Base-by-base conservation (phyloP, 148 eudicot genomes). In the Chenopodium formosanum region DNA sequence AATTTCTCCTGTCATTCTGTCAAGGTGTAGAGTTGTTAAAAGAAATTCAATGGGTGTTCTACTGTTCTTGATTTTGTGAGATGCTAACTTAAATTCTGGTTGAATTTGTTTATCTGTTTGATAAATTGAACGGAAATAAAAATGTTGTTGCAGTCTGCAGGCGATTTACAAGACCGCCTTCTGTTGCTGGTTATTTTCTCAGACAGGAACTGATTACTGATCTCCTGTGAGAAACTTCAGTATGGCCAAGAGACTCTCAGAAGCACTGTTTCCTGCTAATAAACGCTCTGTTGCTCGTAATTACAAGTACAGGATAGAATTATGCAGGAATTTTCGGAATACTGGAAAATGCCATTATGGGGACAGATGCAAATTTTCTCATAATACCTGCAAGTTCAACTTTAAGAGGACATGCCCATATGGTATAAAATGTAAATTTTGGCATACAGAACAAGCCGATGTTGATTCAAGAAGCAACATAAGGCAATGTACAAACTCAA, bases 271-370 rank as follows among this genome's bases (percentile, higher is more conserved):
- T 12, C 17, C 53, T 77, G 71, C 50, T 46, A 48, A n/a, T 65
- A 19, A 5, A 27, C 3, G 29, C 60, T 17, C 29, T n/a, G 34
- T 11, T 52, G 52, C 70, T 70, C 17, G 5, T 13, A 53, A 4
- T 47, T 4, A 5, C 44, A 37, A 37, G 44, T 37, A 37, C 44
- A 37, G 44, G 5, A 37, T 4, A 37, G 44, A 0, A 37, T 37
- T 37, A 13, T 84, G 86, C 64, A 75, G 71, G 80, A 76, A 32
- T 20, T 84, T 84, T 70, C 9, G 31, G 67, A 9, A 14, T 20
- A 79, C 9, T 8, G 86, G 86, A 16, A 9, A 3, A 44, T 84
- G 86, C 60, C 9, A 3, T 0, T 84, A 80, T 64, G 86, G 86
- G 14, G 60, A 60, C 9, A 3, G 0, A 4, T 84, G 83, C 32